Conservation (phyloP, 2,329 filamentous ascomycete species). For the Thielaviopsis euricoi region DNA sequence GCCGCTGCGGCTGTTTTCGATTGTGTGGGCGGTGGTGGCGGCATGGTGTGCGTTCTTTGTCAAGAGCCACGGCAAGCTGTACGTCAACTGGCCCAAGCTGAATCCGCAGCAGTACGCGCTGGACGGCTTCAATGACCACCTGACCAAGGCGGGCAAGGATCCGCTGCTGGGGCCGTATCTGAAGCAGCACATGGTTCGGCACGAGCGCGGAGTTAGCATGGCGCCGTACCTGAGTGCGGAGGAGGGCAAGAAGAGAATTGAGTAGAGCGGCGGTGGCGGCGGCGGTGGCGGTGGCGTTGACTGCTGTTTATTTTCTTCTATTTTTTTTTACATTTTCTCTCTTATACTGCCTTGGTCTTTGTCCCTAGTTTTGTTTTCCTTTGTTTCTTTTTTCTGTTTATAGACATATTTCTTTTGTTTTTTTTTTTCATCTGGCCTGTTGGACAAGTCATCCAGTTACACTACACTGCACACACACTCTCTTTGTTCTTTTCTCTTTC, state of each 20-base stretch:
- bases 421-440: not conserved
- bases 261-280: slow-evolving; percentile 31
- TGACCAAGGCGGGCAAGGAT: slow-evolving; percentile 68
- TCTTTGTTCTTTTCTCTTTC: not conserved
- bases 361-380: not conserved
- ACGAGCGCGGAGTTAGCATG: slow-evolving; percentile 73
- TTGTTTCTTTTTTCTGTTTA: not conserved
- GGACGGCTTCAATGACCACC: slow-evolving; percentile 78
- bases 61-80: slow-evolving; percentile 72
- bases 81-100: slow-evolving; percentile 94
- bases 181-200: slow-evolving; percentile 28
- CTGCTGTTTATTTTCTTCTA: not conserved
- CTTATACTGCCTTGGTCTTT: too few relatives aligned
- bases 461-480: not conserved
- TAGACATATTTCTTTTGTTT: not conserved
- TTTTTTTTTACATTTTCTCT: too few relatives aligned
- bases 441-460: not conserved
- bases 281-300: not conserved
- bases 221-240: slow-evolving; percentile 72
- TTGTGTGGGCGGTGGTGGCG: slow-evolving; percentile 59
- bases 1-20: slow-evolving; percentile 64
- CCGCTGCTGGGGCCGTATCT: slow-evolving; percentile 64
- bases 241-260: slow-evolving; percentile 97
- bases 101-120: slow-evolving; percentile 74
- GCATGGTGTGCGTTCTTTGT: slow-evolving; percentile 65